Percentiles rank a stretch among this genome's conserved stretches.
These are phyloP conservation scores for Panaeolus papilionaceus DNA, from an alignment of 768 basidiomycete species.

Conservation along the genomic window DNA sequence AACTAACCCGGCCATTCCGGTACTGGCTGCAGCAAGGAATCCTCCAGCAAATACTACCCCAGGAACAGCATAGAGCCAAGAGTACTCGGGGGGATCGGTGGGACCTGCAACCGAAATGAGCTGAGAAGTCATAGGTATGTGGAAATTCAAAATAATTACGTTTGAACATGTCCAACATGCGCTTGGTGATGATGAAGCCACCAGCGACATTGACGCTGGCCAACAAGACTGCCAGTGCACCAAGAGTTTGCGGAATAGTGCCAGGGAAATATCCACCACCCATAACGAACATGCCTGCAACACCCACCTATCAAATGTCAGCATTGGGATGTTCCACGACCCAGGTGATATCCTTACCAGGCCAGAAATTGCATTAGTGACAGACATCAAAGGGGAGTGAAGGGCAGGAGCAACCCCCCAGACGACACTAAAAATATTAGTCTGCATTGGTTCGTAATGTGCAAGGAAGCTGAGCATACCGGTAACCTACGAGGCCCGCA, in stretches of 20 bases:
- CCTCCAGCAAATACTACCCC: constrained; percentile 85
- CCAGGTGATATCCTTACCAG: constrained; percentile 35
- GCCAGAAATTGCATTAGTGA: constrained; percentile 90
- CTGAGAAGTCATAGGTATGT: constrained; percentile 14
- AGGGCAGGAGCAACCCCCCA: constrained; percentile 91
- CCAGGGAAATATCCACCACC: constrained; percentile 86
- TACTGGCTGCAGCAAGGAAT: constrained; percentile 81
- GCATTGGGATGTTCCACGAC: constrained; percentile 10
- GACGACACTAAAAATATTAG: constrained; percentile 60
- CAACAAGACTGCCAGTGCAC: constrained; percentile 83
- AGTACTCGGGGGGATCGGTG: constrained; percentile 88
- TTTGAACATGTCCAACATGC: constrained; percentile 94
- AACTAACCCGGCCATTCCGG: constrained; percentile 85
- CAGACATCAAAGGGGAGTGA: constrained; percentile 91
- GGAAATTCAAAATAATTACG: constrained; percentile 47
- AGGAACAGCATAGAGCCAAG: constrained; percentile 82
- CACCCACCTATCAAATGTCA: constrained; percentile 56
- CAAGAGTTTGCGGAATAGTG: constrained; percentile 80
- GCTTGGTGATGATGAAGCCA: constrained; percentile 88
- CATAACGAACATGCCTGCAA: constrained; percentile 91
- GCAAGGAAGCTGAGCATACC: constrained; percentile 29
- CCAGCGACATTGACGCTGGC: constrained; percentile 90
- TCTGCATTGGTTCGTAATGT: not conserved
- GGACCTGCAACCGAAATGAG: constrained; percentile 51
- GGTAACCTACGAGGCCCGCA: constrained; percentile 84